Conservation (phyloP, 2,329 filamentous ascomycete species). For the Colletotrichum tabaci region DNA sequence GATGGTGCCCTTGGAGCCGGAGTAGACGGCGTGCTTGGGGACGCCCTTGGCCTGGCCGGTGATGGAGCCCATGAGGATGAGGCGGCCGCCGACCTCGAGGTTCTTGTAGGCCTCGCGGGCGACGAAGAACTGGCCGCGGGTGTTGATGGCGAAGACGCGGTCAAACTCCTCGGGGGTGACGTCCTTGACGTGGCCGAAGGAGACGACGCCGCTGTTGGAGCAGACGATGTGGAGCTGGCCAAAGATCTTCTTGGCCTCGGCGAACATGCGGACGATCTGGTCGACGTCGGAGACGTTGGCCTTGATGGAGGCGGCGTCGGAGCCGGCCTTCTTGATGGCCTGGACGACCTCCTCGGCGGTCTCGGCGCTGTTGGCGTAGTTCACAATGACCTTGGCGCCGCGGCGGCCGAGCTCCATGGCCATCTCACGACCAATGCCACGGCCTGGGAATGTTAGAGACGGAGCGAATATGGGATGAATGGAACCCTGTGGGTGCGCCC, state of each 20-base stretch:
- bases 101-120: slow-evolving; percentile 79
- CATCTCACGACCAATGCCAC: slow-evolving; percentile 73
- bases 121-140: slow-evolving; percentile 80
- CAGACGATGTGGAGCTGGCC: slow-evolving; percentile 79
- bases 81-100: slow-evolving; percentile 76
- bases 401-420: slow-evolving; percentile 70
- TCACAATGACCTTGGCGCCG: slow-evolving; percentile 71
- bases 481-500: slow-evolving; percentile 13
- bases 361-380: slow-evolving; percentile 71
- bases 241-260: slow-evolving; percentile 73
- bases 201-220: slow-evolving; percentile 79
- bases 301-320: slow-evolving; percentile 75
- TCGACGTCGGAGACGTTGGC: slow-evolving; percentile 77
- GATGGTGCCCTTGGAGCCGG: slow-evolving; percentile 81
- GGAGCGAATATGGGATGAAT: slow-evolving; percentile 20
- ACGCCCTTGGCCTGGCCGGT: slow-evolving; percentile 77
- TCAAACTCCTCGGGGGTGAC: slow-evolving; percentile 80
- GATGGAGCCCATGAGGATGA: slow-evolving; percentile 83
- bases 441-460: slow-evolving; percentile 53
- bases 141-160: slow-evolving; percentile 78
- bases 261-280: slow-evolving; percentile 75
- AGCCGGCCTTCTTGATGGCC: slow-evolving; percentile 69
- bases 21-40: slow-evolving; percentile 81
- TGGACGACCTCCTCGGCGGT: slow-evolving; percentile 69
- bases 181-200: slow-evolving; percentile 78